phyloP scores from a whole-genome alignment of 331 rosid genomes.

The Acacia pycnantha region DNA sequence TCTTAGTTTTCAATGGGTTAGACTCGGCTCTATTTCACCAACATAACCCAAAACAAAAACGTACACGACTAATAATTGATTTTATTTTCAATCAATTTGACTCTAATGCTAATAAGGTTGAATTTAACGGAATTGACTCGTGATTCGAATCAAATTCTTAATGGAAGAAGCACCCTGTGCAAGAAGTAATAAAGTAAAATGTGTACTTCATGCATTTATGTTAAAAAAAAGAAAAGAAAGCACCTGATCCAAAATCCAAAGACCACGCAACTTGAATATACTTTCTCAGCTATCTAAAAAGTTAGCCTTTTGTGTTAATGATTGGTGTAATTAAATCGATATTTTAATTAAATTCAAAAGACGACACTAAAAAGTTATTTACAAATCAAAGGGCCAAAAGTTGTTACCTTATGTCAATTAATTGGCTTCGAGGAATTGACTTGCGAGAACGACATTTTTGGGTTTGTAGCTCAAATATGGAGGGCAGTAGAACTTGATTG shows the following conservation, averaged over 20 bases:
- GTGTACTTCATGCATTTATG: background rate
- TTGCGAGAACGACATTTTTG: background rate
- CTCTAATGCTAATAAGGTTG: too few species aligned
- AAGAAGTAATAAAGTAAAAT: too few species aligned
- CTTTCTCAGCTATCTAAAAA: background rate
- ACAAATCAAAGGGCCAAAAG: background rate
- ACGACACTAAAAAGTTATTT: background rate
- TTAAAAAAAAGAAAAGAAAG: too few species aligned
- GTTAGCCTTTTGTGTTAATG: background rate
- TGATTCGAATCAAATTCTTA: too few species aligned
- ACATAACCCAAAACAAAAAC: too few species aligned
- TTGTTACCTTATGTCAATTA: background rate
- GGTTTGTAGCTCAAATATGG: background rate
- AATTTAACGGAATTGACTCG: rapidly evolving
- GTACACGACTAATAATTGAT: background rate
- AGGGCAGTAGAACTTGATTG: background rate
- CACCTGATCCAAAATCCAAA: background rate
- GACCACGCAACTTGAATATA: background rate
- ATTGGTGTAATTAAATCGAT: background rate
- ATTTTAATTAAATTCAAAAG: background rate
- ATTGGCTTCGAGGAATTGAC: background rate
- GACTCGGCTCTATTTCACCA: too few species aligned
- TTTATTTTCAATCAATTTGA: too few species aligned
- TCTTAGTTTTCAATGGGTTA: background rate
- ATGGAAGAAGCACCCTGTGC: too few species aligned